Evolutionary conservation across 2,329 filamentous ascomycete species (phyloP), one percentile per base, ranked within the genome.

Genomic region (Dactylellina parvicollis): DNA sequence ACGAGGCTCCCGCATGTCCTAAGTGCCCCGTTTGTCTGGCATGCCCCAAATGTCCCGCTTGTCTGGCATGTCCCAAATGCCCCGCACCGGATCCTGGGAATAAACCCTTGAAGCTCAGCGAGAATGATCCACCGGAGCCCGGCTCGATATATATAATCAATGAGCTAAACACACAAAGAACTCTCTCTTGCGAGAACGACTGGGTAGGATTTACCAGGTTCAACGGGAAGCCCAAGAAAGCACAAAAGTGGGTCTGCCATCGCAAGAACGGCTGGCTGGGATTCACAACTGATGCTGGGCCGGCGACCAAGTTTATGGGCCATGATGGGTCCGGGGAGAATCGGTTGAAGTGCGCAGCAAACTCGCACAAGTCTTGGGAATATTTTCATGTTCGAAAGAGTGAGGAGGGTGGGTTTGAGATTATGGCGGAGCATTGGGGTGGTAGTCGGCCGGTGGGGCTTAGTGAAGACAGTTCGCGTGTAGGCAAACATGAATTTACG

Each of bases 61-160:
- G n/a, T n/a, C n/a, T n/a, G n/a, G n/a, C n/a, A n/a, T n/a, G n/a
- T n/a, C n/a, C n/a, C n/a, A n/a, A n/a, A n/a, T n/a, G n/a, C n/a
- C n/a, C n/a, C 5, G 12, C 30, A 32, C 12, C 5, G 5, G 30
- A 32, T 12, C 5, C 5, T 32, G 12, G 12, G 12, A 32, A 50
- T 12, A 32, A 34, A 26, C 14, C 7, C 26, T 24, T 64, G 20
- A 30, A 14, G 12, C 59, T 71, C 2, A 56, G 26, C 28, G 28
- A 38, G n/a, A 49, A 62, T 8, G 49, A 71, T 32, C 38, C 56
- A 14, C 56, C 56, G 12, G 34, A 62, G 20, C 66, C 66, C 1
- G 66, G 66, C 7, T 62, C 57, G 14, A n/a, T 64, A 2, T 71
- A 71, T 22, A 59, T 71, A 3, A 71, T 71, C 18, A 71, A 38